These are phyloP conservation scores for Alternaria viburni DNA, from an alignment of 2,329 filamentous ascomycete species.

Conservation along the genomic window DNA sequence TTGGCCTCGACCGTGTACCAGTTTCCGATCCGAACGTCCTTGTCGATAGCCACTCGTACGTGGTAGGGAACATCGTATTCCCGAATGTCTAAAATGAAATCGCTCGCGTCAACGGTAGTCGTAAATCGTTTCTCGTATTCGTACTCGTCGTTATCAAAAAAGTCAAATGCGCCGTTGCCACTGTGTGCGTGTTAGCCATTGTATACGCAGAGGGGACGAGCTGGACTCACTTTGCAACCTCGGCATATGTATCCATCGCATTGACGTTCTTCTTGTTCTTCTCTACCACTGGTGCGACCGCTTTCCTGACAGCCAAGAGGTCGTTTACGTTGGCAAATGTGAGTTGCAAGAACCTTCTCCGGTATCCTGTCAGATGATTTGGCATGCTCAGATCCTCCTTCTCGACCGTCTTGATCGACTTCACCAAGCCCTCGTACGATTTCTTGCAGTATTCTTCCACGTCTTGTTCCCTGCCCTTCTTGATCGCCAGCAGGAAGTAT, in stretches of 20 bases:
- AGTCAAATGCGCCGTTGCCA: conserved; percentile 83
- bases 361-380: conserved; percentile 92
- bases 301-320: conserved; percentile 80
- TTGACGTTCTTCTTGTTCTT: conserved; percentile 96
- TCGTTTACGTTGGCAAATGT: conserved; percentile 87
- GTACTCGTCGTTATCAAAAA: conserved; percentile 86
- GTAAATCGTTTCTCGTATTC: conserved; percentile 80
- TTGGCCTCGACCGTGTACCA: conserved; percentile 98
- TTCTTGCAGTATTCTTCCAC: conserved; percentile 93
- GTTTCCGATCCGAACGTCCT: conserved; percentile 93
- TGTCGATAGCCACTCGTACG: conserved; percentile 97
- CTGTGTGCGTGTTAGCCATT: conserved; percentile 51
- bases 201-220: neutral
- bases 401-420: conserved; percentile 75
- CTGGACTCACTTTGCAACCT: conserved; percentile 79
- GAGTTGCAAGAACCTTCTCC: conserved; percentile 85
- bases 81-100: conserved; percentile 97
- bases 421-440: conserved; percentile 81
- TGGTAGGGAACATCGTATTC: conserved; percentile 99
- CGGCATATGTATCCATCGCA: conserved; percentile 97
- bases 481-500: conserved; percentile 92
- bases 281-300: conserved; percentile 88
- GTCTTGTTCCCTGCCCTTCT: conserved; percentile 85
- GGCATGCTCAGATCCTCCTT: conserved; percentile 96
- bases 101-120: conserved; percentile 85